Base-by-base conservation (phyloP, 805 yeast species). In the Candida caryicola region DNA sequence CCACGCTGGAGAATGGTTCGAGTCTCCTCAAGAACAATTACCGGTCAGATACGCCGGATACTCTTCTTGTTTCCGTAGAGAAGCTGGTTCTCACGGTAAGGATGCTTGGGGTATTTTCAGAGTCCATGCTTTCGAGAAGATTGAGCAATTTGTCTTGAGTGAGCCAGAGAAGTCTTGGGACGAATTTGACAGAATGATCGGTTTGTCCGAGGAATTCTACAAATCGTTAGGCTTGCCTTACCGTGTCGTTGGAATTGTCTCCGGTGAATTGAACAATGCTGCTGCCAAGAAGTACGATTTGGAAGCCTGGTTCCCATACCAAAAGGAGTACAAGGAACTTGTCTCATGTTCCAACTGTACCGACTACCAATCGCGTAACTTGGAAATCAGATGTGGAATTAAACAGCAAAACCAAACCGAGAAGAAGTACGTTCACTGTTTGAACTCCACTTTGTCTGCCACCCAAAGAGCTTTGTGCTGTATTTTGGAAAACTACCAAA, bases 231-330 rank as follows among this genome's bases (percentile, higher is more conserved):
- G 90, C 30, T 70, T 93, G 56, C 99, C 99, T 46, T 93, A 91
- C 77, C 81, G 98, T 65, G 93, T 93, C 42, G 99, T 93, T 47
- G 95, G 95, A 54, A 93, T 93, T 66, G 99, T 93, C 46, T 88
- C 96, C 44, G 99, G 98, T 56, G 99, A 91, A 74, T 81, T 93
- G 64, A 93, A 93, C 77, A 93, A 93, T 56, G 97, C 99, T 37
- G 99, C 99, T 46, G 98, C 99, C 50, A 93, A 93, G 77, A 93
- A 93, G 69, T 93, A 84, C 73, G 99, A 93, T 73, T 78, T 93
- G 61, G 99, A 93, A 76, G 99, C 99, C 36, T 93, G 99, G 99
- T 93, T 93, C 95, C 99, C 99, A 61, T 93, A 76, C 86, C 99
- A 93, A 76, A 78, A 89, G 66, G 99, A 93, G 71, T 93, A 86